A percentile compares a stretch with the other conserved stretches of the same genome.
phyloP scores from a whole-genome alignment of 2,329 filamentous ascomycete species.

The Salinomyces thailandicus region DNA sequence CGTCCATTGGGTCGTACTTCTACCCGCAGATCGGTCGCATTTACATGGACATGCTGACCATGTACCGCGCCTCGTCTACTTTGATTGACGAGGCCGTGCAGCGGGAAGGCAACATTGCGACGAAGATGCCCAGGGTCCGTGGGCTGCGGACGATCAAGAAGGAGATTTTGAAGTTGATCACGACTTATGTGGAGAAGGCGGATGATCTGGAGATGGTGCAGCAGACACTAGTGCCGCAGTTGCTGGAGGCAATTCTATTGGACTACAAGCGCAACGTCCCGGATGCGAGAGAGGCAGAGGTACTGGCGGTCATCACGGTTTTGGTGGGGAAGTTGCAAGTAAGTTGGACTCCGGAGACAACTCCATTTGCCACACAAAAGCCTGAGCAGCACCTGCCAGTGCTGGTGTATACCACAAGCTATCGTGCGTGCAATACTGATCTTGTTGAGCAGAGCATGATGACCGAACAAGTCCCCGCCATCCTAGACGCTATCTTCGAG shows the following conservation, averaged over 20 bases:
- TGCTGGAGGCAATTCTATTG: slow-evolving; percentile 83
- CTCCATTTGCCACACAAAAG: slow-evolving; percentile 43
- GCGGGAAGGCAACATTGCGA: slow-evolving; percentile 79
- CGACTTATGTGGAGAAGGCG: slow-evolving; percentile 95
- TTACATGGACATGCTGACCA: slow-evolving; percentile 96
- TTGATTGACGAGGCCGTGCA: slow-evolving; percentile 90
- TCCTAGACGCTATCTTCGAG: slow-evolving; percentile 98
- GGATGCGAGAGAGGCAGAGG: slow-evolving; percentile 89
- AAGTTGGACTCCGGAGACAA: slow-evolving; percentile 50
- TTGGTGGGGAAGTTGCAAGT: slow-evolving; percentile 95
- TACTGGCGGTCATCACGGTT: slow-evolving; percentile 93
- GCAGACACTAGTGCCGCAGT: slow-evolving; percentile 85
- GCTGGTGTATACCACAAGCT: slow-evolving; percentile 7
- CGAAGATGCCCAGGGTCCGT: slow-evolving; percentile 93
- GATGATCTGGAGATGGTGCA: slow-evolving; percentile 92
- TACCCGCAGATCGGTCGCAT: slow-evolving; percentile 96
- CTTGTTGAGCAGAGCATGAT: slow-evolving; percentile 58
- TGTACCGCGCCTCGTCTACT: slow-evolving; percentile 95
- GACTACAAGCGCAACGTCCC: slow-evolving; percentile 97
- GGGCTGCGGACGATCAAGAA: slow-evolving; percentile 97
- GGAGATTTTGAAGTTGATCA: slow-evolving; percentile 95
- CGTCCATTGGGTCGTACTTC: slow-evolving; percentile 92
- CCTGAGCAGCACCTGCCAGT: too few species aligned
- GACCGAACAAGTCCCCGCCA: slow-evolving; percentile 94
- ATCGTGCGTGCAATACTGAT: slow-evolving; percentile 18